Evolutionary conservation across 495 filamentous ascomycete species (phyloP).

Genomic region (Pyrenula massariospora): DNA sequence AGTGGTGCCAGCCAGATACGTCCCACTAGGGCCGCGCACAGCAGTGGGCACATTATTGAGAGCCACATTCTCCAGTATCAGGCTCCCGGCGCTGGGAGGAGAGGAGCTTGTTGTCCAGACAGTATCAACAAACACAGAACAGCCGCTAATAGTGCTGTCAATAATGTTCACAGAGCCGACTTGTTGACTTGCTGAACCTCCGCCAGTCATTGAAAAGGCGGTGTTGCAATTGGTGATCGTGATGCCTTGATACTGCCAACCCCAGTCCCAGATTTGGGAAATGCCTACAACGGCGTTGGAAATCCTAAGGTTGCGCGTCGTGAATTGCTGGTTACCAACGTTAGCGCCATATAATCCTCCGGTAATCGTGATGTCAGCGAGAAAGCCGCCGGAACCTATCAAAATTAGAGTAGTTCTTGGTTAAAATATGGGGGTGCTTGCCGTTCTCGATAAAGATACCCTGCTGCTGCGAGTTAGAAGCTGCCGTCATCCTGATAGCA

Average conservation of each 20-base stretch:
- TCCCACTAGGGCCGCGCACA: constrained; percentile 39
- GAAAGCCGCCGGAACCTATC: constrained; percentile 83
- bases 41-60: constrained; percentile 50
- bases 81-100: constrained; percentile 34
- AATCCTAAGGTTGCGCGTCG: constrained; percentile 72
- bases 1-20: constrained; percentile 43
- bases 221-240: constrained; percentile 38
- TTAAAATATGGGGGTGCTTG: constrained; percentile 19
- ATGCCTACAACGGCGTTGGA: constrained; percentile 50
- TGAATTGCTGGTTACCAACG: constrained; percentile 92
- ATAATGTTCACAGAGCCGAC: constrained; percentile 39
- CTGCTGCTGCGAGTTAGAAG: constrained; percentile 42
- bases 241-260: constrained; percentile 41
- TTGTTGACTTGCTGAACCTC: constrained; percentile 18
- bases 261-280: constrained; percentile 48
- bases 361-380: constrained; percentile 78
- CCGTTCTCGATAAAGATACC: constrained; percentile 77
- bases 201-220: constrained; percentile 33
- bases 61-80: constrained; percentile 57
- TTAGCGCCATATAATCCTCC: constrained; percentile 78
- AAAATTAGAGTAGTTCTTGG: constrained; percentile 61
- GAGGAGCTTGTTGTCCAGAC: constrained; percentile 19
- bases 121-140: constrained; percentile 52
- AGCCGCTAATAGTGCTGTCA: constrained; percentile 51
- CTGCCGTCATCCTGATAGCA: constrained; percentile 54